Base-by-base conservation (phyloP, 73 alveolate genomes). In the Paramecium pentaurelia region DNA sequence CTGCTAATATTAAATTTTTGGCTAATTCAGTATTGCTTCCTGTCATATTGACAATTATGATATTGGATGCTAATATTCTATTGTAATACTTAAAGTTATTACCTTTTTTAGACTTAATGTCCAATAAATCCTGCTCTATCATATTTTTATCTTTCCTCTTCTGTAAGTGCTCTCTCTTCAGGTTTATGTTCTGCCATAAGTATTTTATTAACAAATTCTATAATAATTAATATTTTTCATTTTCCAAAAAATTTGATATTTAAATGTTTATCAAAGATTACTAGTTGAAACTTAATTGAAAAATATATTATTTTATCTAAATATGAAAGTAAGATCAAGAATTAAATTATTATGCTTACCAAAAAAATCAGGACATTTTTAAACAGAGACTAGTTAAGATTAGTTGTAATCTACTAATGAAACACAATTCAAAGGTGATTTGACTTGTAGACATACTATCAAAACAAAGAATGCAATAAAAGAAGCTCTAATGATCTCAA, bases 1-100 rank as follows among this genome's bases (percentile, higher is more conserved):
- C 94, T n/a, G 90, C 86, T 71, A 71, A 64, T 71, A 89, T 71
- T 8, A 89, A 30, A 47, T 89, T 71, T 49, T 88, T 89, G 6
- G 94, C 92, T 45, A 89, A 47, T 73, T 89, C 94, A 1, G 92
- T 71, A 58, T 89, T 89, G 22, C 59, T 64, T n/a, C 94, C 94
- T 40, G 73, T 89, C 32, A 83, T 47, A 71, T 59, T 64, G 18
- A 60, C 75, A 27, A 89, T 42, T 45, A 89, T 58, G 0, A 89
- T 83, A 32, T 89, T 89, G 2, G 94, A 77, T n/a, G 27, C 75
- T 20, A 89, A 68, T 28, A 89, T 34, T 71, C 94, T 89, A 42
- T 16, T n/a, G 8, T 54, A 0, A 54, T 3, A 54, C 25, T 54
- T 54, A 4, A 6, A 6, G 5, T 0, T 64, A 54, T 20, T 28